phyloP scores from a whole-genome alignment of 306 rosid species.

The Lagenaria siceraria region DNA sequence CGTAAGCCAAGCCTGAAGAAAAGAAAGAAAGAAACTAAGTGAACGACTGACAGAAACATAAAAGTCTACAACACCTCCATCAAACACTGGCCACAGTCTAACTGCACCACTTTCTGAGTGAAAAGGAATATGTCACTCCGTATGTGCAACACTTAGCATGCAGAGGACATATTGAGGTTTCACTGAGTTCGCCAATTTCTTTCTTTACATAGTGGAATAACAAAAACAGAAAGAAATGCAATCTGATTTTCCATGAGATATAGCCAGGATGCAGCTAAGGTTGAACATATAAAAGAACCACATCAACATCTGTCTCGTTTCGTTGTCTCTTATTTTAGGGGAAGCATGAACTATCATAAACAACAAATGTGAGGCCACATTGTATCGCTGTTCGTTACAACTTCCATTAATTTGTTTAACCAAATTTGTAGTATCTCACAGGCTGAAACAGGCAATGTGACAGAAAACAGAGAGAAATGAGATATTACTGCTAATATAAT shows the following conservation, averaged over 20 bases:
- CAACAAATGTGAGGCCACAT: neutral
- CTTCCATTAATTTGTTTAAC: neutral
- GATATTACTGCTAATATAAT: neutral
- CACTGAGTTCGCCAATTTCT: neutral
- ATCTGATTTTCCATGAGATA: neutral
- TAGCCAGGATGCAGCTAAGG: neutral
- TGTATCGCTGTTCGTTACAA: neutral
- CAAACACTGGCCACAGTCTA: neutral
- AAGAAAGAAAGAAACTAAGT: neutral
- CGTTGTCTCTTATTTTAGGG: neutral
- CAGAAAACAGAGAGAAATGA: neutral
- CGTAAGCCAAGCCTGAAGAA: conserved; percentile 75
- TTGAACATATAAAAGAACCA: neutral
- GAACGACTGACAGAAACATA: neutral
- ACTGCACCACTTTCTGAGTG: neutral
- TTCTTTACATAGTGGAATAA: neutral
- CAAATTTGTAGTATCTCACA: neutral
- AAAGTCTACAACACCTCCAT: neutral
- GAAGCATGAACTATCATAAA: neutral
- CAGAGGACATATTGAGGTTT: neutral
- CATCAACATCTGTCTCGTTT: neutral
- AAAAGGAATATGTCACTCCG: neutral
- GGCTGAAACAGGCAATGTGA: neutral
- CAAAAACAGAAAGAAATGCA: neutral
- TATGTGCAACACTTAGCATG: neutral